These are phyloP conservation scores for Celoporthe dispersa DNA, from an alignment of 2,329 filamentous ascomycete species.

Conservation along the genomic window DNA sequence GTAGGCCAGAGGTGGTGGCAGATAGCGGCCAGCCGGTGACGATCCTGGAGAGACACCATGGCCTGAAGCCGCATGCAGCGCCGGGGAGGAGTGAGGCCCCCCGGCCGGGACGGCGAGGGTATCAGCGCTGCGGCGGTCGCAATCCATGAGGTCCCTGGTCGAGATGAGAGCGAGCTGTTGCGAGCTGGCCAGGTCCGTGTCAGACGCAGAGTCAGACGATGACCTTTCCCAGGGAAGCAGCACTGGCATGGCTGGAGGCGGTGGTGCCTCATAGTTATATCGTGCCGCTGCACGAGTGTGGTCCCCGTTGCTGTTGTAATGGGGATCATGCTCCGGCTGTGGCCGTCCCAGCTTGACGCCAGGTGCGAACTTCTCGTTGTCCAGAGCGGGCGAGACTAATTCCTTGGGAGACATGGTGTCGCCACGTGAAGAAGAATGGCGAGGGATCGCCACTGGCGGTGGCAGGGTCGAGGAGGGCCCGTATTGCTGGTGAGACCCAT, in stretches of 20 bases:
- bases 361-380: slow-evolving; percentile 48
- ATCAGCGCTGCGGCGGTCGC: slow-evolving; percentile 47
- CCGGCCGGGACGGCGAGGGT: slow-evolving; percentile 46
- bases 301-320: neutral
- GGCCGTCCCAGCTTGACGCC: slow-evolving; percentile 45
- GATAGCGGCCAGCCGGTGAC: slow-evolving; percentile 39
- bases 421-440: slow-evolving; percentile 30
- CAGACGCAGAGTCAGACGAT: slow-evolving; percentile 45
- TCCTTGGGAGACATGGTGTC: slow-evolving; percentile 41
- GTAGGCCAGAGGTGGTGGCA: slow-evolving; percentile 41
- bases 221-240: slow-evolving; percentile 41
- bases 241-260: slow-evolving; percentile 28
- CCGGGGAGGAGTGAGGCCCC: slow-evolving; percentile 46
- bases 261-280: slow-evolving; percentile 23
- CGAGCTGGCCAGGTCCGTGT: slow-evolving; percentile 40
- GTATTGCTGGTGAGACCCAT: slow-evolving; percentile 26
- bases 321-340: slow-evolving; percentile 36
- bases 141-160: slow-evolving; percentile 56
- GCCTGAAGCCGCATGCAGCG: slow-evolving; percentile 35
- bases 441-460: slow-evolving; percentile 31
- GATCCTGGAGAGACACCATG: slow-evolving; percentile 45
- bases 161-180: slow-evolving; percentile 53
- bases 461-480: slow-evolving; percentile 27
- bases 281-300: slow-evolving; percentile 16
- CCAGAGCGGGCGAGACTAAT: slow-evolving; percentile 39